Percentiles rank a stretch among this genome's conserved stretches.
Conservation (phyloP, 83 land plant genomes). For the Picea abies region DNA sequence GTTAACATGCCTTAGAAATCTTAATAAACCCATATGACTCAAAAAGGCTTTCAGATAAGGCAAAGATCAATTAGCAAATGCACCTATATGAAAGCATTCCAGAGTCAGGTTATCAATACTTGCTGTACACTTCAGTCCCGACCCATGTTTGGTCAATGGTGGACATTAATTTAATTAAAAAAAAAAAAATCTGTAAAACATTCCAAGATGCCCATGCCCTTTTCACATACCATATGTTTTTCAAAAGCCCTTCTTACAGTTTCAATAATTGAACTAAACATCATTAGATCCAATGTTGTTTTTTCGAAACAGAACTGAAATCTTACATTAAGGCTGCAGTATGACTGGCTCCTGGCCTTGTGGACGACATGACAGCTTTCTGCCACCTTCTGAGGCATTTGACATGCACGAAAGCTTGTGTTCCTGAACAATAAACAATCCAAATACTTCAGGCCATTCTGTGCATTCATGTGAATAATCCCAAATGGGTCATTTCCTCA, state of each 20-base stretch:
- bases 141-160: no score
- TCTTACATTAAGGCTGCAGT: slow-evolving; percentile 42
- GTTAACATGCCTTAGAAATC: no score
- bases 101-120: no score
- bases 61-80: no score
- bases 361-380: slow-evolving; percentile 29
- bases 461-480: not conserved
- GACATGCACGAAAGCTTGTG: slow-evolving; percentile 48
- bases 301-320: not conserved
- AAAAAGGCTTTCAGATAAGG: no score
- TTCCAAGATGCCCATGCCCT: no score
- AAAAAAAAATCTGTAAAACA: no score
- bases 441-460: not conserved
- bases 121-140: no score
- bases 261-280: not conserved
- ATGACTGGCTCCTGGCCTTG: slow-evolving; percentile 29
- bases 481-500: not conserved
- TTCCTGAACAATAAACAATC: slow-evolving; percentile 27
- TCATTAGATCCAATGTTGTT: not conserved
- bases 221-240: not conserved
- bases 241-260: not conserved
- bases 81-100: no score
- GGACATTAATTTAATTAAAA: no score
- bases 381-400: slow-evolving; percentile 46
- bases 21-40: no score